Evolutionary conservation across 2,329 filamentous ascomycete species (phyloP), one percentile per base, ranked within the genome.

Genomic region (Penicillium sp.): DNA sequence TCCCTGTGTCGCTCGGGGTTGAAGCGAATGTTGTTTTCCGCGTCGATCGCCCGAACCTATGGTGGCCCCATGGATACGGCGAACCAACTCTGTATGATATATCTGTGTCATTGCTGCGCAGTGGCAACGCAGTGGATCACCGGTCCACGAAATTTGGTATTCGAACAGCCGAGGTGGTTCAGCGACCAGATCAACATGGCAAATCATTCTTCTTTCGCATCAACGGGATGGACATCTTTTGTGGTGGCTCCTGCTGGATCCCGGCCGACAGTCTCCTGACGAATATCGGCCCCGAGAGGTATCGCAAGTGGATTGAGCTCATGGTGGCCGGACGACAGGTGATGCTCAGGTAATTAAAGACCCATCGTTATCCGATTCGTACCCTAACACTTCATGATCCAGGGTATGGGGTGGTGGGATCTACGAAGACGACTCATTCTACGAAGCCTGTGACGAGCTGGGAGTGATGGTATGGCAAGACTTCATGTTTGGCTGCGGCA

Each of bases 401-500:
- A 67, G 61, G 40, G 80, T 86, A 7, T 87, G 83, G 83, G 83
- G 82, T n/a, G 83, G 87, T 21, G 87, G 87, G 2, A 83, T 90
- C 32, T 91, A 87, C 67, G 87, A 93, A 61, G 76, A 84, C 36
- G 75, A 86, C 38, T 67, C 73, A 8, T 87, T 93, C 58, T 90
- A 89, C 60, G 78, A 86, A 20, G 75, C 82, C 5, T 91, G 86
- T 50, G 87, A 93, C 52, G 82, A 87, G 58, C 65, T 87, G 2
- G 87, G 87, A 4, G 75, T 94, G 19, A 68, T 94, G 21, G 84
- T 93, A n/a, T 93, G 87, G 87, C 86, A 93, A 55, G 87, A 94
- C 58, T 93, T 93, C 59, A 80, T 86, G 71, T 93, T 93, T 60
- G 87, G 78, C n/a, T 89, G 86, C 52, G 84, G 83, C 16, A 84